phyloP scores from a whole-genome alignment of 805 yeast genomes.

The Saccharomyces kudriavzevii region DNA sequence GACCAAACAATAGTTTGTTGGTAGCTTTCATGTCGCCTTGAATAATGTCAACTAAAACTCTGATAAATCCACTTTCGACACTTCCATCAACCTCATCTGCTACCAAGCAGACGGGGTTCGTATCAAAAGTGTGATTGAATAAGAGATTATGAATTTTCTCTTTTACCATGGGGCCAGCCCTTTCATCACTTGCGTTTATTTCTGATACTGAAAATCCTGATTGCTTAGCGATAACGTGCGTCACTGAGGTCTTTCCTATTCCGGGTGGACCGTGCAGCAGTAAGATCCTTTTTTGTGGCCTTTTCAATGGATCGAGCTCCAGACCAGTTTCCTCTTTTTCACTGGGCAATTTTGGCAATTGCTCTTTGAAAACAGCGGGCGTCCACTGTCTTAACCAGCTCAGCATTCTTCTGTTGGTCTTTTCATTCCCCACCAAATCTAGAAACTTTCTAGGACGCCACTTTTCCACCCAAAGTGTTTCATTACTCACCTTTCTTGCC shows the following conservation, averaged over 20 bases:
- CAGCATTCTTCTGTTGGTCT: slow-evolving; percentile 48
- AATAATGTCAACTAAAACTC: slow-evolving; percentile 48
- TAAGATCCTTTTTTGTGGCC: slow-evolving; percentile 58
- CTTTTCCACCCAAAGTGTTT: slow-evolving; percentile 48
- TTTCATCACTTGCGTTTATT: slow-evolving; percentile 77
- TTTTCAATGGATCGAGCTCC: slow-evolving; percentile 40
- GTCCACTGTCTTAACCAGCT: slow-evolving; percentile 67
- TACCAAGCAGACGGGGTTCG: slow-evolving; percentile 71
- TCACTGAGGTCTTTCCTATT: slow-evolving; percentile 82
- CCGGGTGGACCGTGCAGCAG: slow-evolving; percentile 91
- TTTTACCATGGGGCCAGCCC: slow-evolving; percentile 49
- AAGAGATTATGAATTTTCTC: slow-evolving; percentile 55
- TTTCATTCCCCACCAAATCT: slow-evolving; percentile 64
- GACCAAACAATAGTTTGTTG: slow-evolving; percentile 7
- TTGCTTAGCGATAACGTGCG: slow-evolving; percentile 75
- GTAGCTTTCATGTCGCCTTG: slow-evolving; percentile 50
- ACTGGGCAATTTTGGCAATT: slow-evolving; percentile 22
- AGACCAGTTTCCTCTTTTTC: slow-evolving; percentile 4
- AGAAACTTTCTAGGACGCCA: slow-evolving; percentile 58
- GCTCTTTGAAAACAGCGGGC: slow-evolving; percentile 44
- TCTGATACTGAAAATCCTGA: slow-evolving; percentile 76
- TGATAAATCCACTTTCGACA: slow-evolving; percentile 56
- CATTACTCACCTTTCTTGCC: neutral
- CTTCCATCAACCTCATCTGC: slow-evolving; percentile 89
- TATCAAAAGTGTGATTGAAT: slow-evolving; percentile 55